Evolutionary conservation across 2,329 filamentous ascomycete species (phyloP), one percentile per base, ranked within the genome.

Genomic region (Diaporthe vexans): DNA sequence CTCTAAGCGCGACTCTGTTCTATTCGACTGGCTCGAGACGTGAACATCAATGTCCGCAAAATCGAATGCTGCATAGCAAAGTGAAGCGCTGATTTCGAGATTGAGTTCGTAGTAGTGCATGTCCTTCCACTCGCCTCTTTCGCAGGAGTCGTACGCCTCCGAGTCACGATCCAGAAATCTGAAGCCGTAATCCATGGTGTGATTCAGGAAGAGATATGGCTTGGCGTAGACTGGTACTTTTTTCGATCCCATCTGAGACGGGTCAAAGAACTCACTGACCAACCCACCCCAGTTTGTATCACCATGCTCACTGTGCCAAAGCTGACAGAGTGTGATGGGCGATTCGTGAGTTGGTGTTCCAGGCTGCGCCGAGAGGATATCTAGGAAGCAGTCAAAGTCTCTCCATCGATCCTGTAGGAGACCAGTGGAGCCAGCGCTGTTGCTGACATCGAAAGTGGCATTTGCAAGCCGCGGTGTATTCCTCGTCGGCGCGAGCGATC

Each of bases 31-130:
- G 48, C 63, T 68, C 5, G 33, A 21, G 33, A 68, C 21, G 0
- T 35, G 19, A 21, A 52, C 46, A 4, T 33, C 11, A 8, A 52
- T 37, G 7, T 67, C 33, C 15, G 48, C 63, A 2, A 68, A 40
- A 21, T 68, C 63, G 29, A 68, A 68, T 17, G 63, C 63, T 3
- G 63, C 33, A 26, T 29, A 68, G 29, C 63, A 68, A n/a, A 68
- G 15, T 1, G 63, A 35, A 9, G 21, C 63, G 15, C 63, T 68
- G 0, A 68, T 6, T 9, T 26, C 13, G 21, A 15, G 0, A 6
- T 24, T 21, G 19, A 21, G 2, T 5, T 29, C 19, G 21, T 13
- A 6, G 24, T 21, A 68, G 63, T 3, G 3, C 13, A 68, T 19
- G 6, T 54, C 46, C 11, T 52, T 29, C 63, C 63, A 68, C 19